Percentiles rank a stretch among this genome's conserved stretches.
These are phyloP conservation scores for Cladophialophora immunda DNA, from an alignment of 2,329 filamentous ascomycete species.

Conservation along the genomic window DNA sequence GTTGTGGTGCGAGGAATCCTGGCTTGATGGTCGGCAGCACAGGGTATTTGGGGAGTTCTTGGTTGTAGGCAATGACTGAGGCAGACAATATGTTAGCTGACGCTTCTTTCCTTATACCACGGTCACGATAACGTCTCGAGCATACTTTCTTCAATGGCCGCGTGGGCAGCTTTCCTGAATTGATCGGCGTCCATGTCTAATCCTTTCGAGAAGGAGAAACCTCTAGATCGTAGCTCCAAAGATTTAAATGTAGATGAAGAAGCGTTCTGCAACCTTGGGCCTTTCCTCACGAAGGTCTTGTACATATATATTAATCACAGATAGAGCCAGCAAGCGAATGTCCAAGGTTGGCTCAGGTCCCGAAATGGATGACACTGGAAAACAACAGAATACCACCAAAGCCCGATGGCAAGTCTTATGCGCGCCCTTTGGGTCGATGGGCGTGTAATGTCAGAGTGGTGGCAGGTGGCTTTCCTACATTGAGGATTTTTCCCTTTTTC, in stretches of 20 bases:
- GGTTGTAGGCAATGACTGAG: slow-evolving; percentile 83
- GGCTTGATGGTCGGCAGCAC: slow-evolving; percentile 82
- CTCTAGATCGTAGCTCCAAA: background rate
- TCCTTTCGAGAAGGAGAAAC: background rate
- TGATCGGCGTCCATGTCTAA: slow-evolving; percentile 77
- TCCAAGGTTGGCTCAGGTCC: background rate
- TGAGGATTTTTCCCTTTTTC: background rate
- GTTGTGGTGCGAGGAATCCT: slow-evolving; percentile 82
- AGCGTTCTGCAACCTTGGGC: background rate
- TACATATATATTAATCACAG: slow-evolving; percentile 4
- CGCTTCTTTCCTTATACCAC: background rate
- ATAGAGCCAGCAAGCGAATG: background rate
- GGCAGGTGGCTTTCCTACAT: background rate
- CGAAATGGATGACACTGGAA: background rate
- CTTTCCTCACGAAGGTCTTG: background rate
- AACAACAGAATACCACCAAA: slow-evolving; percentile 1
- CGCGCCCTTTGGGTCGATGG: background rate
- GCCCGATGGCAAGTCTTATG: background rate
- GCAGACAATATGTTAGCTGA: slow-evolving; percentile 30
- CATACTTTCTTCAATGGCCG: slow-evolving; percentile 83
- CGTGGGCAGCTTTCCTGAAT: slow-evolving; percentile 79
- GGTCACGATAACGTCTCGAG: background rate
- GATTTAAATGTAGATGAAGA: background rate
- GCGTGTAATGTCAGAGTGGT: background rate
- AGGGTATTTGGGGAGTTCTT: slow-evolving; percentile 72